These are phyloP conservation scores for Aureobasidium musti DNA, from an alignment of 2,329 filamentous ascomycete species.

Conservation along the genomic window DNA sequence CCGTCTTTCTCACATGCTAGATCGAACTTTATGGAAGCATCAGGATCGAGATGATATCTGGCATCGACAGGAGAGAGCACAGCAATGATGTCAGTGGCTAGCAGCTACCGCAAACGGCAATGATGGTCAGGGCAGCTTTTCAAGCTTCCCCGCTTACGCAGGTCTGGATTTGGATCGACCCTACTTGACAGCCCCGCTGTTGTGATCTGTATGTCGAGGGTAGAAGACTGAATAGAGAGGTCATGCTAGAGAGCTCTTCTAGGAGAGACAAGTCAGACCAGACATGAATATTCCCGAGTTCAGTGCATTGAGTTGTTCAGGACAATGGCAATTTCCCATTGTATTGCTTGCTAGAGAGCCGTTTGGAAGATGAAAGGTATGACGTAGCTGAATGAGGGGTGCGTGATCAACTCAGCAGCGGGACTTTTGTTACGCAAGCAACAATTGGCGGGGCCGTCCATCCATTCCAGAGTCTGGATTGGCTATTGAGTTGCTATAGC, in stretches of 20 bases:
- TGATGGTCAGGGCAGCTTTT: constrained; percentile 17
- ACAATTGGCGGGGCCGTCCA: constrained; percentile 24
- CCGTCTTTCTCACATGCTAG: constrained; percentile 9
- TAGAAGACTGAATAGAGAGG: too few species aligned
- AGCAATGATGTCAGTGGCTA: constrained; percentile 13
- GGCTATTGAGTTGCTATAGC: constrained; percentile 18
- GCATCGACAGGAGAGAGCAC: constrained; percentile 6
- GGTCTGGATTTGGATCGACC: neutral
- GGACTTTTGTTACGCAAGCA: constrained; percentile 17
- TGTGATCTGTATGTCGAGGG: neutral
- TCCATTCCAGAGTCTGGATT: constrained; percentile 25
- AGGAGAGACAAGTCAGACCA: too few species aligned
- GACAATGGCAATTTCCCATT: constrained; percentile 4
- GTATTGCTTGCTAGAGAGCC: neutral
- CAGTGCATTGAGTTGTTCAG: neutral
- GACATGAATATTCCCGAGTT: neutral
- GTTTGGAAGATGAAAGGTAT: constrained; percentile 1
- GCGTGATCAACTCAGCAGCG: constrained; percentile 12
- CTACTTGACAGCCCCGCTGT: constrained; percentile 3
- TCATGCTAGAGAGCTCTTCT: fast-evolving
- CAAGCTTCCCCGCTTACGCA: constrained; percentile 22
- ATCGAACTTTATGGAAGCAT: neutral
- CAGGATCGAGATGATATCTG: constrained; percentile 6
- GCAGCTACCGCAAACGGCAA: constrained; percentile 23
- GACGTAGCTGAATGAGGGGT: constrained; percentile 19